phyloP scores from a whole-genome alignment of 208 protist genomes.

The Leishmania mexicana region DNA sequence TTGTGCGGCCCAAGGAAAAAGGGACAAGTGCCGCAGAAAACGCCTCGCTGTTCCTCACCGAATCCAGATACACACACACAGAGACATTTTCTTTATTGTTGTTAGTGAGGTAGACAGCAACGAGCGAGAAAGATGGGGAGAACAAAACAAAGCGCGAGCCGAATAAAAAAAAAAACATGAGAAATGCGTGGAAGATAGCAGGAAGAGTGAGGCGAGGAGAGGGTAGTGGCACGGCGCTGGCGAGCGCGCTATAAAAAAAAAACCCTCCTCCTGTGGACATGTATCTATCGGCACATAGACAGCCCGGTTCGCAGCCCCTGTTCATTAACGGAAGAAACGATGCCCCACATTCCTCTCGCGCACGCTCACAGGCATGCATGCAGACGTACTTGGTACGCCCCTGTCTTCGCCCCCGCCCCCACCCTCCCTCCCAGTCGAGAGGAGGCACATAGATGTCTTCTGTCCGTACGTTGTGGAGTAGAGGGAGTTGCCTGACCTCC shows the following conservation, averaged over 20 bases:
- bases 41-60: neutral
- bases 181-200: neutral
- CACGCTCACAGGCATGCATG: neutral
- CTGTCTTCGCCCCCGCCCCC: neutral
- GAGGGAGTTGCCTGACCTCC: neutral
- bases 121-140: neutral
- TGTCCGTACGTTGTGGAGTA: neutral
- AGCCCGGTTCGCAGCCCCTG: neutral
- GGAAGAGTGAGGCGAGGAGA: neutral
- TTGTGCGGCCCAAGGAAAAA: neutral
- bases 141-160: neutral
- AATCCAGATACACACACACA: neutral
- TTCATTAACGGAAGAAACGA: neutral
- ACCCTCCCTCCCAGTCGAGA: neutral
- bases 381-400: neutral
- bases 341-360: neutral
- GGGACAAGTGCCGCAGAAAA: neutral
- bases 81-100: neutral
- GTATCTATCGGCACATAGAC: neutral
- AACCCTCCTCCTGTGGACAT: neutral
- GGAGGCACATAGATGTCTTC: neutral
- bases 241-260: neutral
- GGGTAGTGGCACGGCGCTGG: neutral
- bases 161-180: neutral
- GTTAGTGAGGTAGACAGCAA: neutral